phyloP scores from a whole-genome alignment of 2,329 filamentous ascomycete species.

The Stagonosporopsis vannaccii region DNA sequence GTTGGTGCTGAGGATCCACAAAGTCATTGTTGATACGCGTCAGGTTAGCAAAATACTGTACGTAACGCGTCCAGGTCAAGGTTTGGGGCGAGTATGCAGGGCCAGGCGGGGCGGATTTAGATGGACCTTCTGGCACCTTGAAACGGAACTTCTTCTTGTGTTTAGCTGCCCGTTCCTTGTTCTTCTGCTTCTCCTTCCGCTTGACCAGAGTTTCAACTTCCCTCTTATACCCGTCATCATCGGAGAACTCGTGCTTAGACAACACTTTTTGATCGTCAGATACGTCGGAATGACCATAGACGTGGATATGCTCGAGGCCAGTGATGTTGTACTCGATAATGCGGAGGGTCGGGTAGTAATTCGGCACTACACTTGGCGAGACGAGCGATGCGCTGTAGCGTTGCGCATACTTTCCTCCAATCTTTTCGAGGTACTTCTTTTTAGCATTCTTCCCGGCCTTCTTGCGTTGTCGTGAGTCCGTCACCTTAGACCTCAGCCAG shows the following conservation, averaged over 20 bases:
- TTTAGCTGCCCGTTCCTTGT: conserved; percentile 27
- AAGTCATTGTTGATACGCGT: conserved; percentile 84
- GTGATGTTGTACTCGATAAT: conserved; percentile 94
- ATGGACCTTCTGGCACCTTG: conserved; percentile 71
- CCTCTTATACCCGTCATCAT: conserved; percentile 47
- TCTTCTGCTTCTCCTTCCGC: conserved; percentile 59
- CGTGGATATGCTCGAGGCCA: conserved; percentile 66
- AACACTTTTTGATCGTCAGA: conserved; percentile 17
- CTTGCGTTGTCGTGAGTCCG: conserved; percentile 22
- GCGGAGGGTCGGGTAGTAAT: conserved; percentile 88
- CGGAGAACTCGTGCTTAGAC: conserved; percentile 14
- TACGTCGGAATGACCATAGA: conserved; percentile 15
- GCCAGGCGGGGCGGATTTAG: conserved; percentile 76
- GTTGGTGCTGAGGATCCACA: conserved; percentile 22
- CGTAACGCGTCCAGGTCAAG: conserved; percentile 79
- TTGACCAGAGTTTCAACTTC: conserved; percentile 56
- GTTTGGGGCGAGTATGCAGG: conserved; percentile 90
- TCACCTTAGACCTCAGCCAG: conserved; percentile 26
- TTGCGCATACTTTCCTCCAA: conserved; percentile 84
- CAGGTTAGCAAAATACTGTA: conserved; percentile 94
- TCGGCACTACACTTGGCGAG: conserved; percentile 87
- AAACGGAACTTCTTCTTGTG: conserved; percentile 55
- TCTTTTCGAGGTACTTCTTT: conserved; percentile 68
- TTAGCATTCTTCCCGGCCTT: conserved; percentile 50
- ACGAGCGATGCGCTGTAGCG: conserved; percentile 83